Evolutionary conservation across 1,139 yeast species (phyloP), one percentile per base, ranked within the genome.

Genomic region (Taphrina confusa): DNA sequence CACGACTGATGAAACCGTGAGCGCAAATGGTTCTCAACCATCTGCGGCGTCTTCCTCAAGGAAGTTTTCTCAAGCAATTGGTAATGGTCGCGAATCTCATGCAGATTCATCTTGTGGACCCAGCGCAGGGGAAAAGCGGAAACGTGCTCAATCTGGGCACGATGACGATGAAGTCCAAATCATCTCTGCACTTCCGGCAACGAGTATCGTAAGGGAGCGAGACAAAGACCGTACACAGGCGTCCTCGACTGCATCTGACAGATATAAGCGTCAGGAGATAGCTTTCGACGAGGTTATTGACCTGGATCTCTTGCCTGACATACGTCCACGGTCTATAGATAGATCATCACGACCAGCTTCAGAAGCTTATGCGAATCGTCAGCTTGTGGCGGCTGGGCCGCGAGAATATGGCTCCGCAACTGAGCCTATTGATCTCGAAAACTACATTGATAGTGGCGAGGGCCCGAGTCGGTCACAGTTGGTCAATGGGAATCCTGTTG

Each of bases 401-500:
- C 31, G 16, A 5, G 47, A 42, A 14, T 27, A 25, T 27, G 47
- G 47, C 5, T 23, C 31, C 16, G 47, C 30, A 5, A 23, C 47
- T 2, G 18, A 42, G 23, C 50, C 50, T 12, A 45, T 45, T 14
- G 50, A 45, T 28, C 37, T 45, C 9, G 50, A 45, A 18, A 20
- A 45, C 14, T 30, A 45, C 30, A 25, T 14, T 28, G 37, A 18
- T 27, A 8, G 20, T 30, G 34, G 37, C 14, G 37, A 27, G 16
- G 37, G 50, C 2, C 14, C 50, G 14, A 30, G 37, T 14, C 34
- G 50, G 9, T 9, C 52, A 12, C 52, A 47, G 42, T 20, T 33
- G 20, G 52, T 47, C 31, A 47, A 47, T 25, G 52, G 52, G 42
- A 31, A 25, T 8, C 30, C 39, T 11, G 40, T 47, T 2, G 52